Evolutionary conservation across 1,284 basidiomycete genomes (phyloP).

Genomic region (Exsudoporus floridanus): DNA sequence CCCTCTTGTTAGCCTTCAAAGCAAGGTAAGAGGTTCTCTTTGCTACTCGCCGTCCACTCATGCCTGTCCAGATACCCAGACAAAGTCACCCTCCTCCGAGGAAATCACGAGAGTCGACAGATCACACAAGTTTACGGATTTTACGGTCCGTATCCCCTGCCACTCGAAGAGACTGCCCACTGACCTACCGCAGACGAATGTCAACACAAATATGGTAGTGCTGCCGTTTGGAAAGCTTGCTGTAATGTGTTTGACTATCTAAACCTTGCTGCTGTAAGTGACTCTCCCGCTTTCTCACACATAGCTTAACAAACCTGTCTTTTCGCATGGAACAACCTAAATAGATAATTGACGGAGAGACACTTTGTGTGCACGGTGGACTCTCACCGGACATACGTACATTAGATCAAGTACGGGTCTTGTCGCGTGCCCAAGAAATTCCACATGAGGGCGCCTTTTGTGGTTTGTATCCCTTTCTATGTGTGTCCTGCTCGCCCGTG

Average conservation of each 20-base stretch:
- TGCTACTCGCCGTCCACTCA: constrained; percentile 4
- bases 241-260: constrained; percentile 95
- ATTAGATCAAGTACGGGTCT: constrained; percentile 87
- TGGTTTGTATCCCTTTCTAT: constrained; percentile 49
- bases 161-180: neutral
- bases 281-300: neutral
- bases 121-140: constrained; percentile 99
- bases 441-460: constrained; percentile 98
- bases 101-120: constrained; percentile 95
- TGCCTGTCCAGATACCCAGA: constrained; percentile 75
- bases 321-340: neutral
- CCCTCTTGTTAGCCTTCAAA: constrained; percentile 85
- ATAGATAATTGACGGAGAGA: constrained; percentile 90
- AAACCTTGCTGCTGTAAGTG: constrained; percentile 85
- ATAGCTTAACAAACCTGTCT: neutral
- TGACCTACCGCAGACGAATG: constrained; percentile 73
- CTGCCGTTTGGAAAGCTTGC: constrained; percentile 94
- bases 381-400: constrained; percentile 91
- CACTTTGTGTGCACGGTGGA: constrained; percentile 91
- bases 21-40: constrained; percentile 60
- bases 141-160: constrained; percentile 68
- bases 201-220: constrained; percentile 93
- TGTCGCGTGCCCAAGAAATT: constrained; percentile 92
- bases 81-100: constrained; percentile 85
- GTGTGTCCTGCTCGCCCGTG: too few relatives aligned